Evolutionary conservation across 2,329 filamentous ascomycete genomes (phyloP).

Genomic region (Colletotrichum gigasporum): DNA sequence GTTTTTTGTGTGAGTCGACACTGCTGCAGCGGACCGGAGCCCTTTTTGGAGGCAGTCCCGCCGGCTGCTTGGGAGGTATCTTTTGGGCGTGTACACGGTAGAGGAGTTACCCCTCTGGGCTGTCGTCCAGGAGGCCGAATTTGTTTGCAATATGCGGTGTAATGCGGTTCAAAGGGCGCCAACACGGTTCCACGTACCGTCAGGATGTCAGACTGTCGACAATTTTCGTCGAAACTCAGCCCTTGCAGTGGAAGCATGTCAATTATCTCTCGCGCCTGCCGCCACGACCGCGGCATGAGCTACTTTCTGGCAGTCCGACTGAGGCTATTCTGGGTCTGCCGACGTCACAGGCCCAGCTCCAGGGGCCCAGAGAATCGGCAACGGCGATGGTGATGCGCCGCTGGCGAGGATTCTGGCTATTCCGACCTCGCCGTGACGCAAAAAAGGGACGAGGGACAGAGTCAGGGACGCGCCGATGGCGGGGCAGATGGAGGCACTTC

Average conservation of each 20-base stretch:
- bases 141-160: not conserved
- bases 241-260: not conserved
- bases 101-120: not conserved
- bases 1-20: not conserved
- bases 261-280: not conserved
- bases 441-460: not conserved
- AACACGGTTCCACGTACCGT: slow-evolving; percentile 4
- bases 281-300: no score
- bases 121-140: not conserved
- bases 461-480: slow-evolving; percentile 19
- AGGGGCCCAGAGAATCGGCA: no score
- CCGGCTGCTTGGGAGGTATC: not conserved
- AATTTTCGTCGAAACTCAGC: not conserved
- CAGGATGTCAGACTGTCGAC: not conserved
- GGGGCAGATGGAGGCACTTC: slow-evolving; percentile 15
- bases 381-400: not conserved
- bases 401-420: slow-evolving; percentile 2
- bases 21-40: not conserved
- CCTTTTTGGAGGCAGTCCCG: slow-evolving; percentile 22
- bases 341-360: slow-evolving; percentile 9
- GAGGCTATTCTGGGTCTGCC: not conserved
- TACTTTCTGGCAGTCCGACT: not conserved
- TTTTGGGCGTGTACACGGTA: not conserved
- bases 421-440: slow-evolving; percentile 13
- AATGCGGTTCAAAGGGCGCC: slow-evolving; percentile 1